Evolutionary conservation across 2,329 filamentous ascomycete genomes (phyloP).

Genomic region (Cordyceps sp.): DNA sequence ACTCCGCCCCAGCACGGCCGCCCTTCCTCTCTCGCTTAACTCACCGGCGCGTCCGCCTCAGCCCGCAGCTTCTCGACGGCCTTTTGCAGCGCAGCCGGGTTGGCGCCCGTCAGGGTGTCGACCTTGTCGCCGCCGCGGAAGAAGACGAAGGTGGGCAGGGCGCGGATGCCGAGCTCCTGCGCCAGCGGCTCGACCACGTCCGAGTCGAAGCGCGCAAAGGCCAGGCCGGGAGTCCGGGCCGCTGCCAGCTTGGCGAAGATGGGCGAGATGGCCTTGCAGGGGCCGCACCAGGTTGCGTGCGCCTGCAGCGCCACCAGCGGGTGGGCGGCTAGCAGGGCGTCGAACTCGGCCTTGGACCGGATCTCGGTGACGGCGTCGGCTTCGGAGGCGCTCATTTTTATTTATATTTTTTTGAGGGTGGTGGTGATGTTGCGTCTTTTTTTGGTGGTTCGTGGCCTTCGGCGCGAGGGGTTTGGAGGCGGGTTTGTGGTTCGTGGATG

Average conservation of each 20-base stretch:
- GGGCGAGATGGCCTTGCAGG: conserved; percentile 43
- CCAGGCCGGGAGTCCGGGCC: conserved; percentile 22
- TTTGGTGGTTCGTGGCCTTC: too few species aligned
- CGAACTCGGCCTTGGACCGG: conserved; percentile 26
- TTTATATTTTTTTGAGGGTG: too few species aligned
- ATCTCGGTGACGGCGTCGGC: conserved; percentile 16
- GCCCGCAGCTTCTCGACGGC: conserved; percentile 8
- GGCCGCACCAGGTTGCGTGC: conserved; percentile 42
- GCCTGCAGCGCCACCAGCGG: conserved; percentile 40
- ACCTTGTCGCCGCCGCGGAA: conserved; percentile 35
- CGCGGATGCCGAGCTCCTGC: conserved; percentile 29
- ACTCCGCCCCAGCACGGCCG: too few species aligned
- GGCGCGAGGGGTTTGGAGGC: too few species aligned
- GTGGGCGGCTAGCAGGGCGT: conserved; percentile 27
- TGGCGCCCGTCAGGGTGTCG: conserved; percentile 25
- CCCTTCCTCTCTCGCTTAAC: too few species aligned
- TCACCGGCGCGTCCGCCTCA: conserved; percentile 5
- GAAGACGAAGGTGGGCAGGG: conserved; percentile 44
- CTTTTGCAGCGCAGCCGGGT: conserved; percentile 15
- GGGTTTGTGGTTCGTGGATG: too few species aligned
- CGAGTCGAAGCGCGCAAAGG: conserved; percentile 44
- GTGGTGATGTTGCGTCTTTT: too few species aligned
- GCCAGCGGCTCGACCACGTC: conserved; percentile 35
- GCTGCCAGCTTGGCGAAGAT: conserved; percentile 18
- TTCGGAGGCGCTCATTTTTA: too few species aligned